Evolutionary conservation across 805 yeast genomes (phyloP).

Genomic region (Saccharomycopsis selenospora): DNA sequence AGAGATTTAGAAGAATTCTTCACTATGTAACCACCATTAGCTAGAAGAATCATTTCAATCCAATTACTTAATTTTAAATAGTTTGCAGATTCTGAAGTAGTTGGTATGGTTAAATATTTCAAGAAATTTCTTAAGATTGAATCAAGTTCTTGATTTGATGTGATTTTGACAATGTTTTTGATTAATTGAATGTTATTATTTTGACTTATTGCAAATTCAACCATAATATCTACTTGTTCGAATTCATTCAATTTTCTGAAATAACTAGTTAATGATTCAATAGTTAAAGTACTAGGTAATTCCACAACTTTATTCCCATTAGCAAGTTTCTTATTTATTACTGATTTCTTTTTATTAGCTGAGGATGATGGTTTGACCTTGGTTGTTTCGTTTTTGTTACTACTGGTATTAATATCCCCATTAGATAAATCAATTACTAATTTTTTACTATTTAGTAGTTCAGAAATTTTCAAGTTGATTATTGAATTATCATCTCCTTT

Average conservation of each 20-base stretch:
- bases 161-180: slow-evolving; percentile 12
- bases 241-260: slow-evolving; percentile 7
- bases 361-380: no score
- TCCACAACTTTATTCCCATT: no score
- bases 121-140: slow-evolving; percentile 3
- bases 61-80: slow-evolving; percentile 17
- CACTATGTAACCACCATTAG: slow-evolving; percentile 13
- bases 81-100: slow-evolving; percentile 1
- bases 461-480: not conserved
- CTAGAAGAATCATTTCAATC: slow-evolving; percentile 14
- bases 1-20: slow-evolving; percentile 8
- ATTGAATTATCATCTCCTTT: not conserved
- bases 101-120: slow-evolving; percentile 2
- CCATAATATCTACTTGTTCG: slow-evolving; percentile 3
- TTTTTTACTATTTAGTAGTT: not conserved
- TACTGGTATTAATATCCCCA: no score
- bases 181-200: slow-evolving; percentile 12
- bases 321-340: not conserved
- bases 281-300: not conserved
- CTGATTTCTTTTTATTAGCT: not conserved
- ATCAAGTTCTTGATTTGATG: slow-evolving; percentile 16
- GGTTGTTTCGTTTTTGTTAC: no score
- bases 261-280: slow-evolving; percentile 3
- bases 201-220: slow-evolving; percentile 8
- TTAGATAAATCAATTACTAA: not conserved